These are phyloP conservation scores for Aspergillus amoenus DNA, from an alignment of 2,329 filamentous ascomycete species.

Conservation along the genomic window DNA sequence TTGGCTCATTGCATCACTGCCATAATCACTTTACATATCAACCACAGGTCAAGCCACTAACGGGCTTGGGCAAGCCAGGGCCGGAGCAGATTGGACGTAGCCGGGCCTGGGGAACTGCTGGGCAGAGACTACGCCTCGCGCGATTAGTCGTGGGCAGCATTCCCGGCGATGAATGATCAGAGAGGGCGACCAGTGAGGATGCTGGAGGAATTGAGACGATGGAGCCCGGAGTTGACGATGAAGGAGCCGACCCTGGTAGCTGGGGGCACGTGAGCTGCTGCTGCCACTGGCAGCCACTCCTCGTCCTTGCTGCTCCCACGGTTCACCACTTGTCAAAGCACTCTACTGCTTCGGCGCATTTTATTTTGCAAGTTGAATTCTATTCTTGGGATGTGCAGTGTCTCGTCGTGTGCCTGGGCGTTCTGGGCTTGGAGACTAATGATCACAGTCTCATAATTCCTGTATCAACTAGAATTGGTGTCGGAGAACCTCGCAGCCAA, in stretches of 20 bases:
- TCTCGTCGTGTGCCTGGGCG: slow-evolving; percentile 6
- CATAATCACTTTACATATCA: slow-evolving; percentile 2
- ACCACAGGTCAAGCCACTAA: slow-evolving; percentile 13
- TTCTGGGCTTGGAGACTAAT: not conserved
- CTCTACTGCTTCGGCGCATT: not conserved
- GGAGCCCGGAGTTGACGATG: not conserved
- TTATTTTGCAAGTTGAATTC: not conserved
- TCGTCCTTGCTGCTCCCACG: not conserved
- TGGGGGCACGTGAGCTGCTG: slow-evolving; percentile 9
- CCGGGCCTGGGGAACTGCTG: slow-evolving; percentile 1
- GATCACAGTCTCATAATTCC: not conserved
- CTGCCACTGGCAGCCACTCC: not conserved
- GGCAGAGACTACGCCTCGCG: slow-evolving; percentile 2
- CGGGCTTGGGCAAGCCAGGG: slow-evolving; percentile 9
- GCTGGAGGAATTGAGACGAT: not conserved
- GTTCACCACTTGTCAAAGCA: not conserved
- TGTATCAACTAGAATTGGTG: not conserved
- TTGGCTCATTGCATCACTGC: slow-evolving; percentile 20
- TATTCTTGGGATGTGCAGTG: not conserved
- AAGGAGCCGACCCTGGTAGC: slow-evolving; percentile 1
- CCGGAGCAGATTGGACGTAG: slow-evolving; percentile 6
- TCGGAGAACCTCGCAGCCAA: not conserved
- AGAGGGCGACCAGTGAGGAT: slow-evolving; percentile 9
- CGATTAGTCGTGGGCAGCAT: not conserved
- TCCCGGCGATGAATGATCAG: not conserved